Percentiles rank a stretch among this genome's conserved stretches.
Conservation (phyloP, 495 filamentous ascomycete genomes). For the Echria macrotheca region DNA sequence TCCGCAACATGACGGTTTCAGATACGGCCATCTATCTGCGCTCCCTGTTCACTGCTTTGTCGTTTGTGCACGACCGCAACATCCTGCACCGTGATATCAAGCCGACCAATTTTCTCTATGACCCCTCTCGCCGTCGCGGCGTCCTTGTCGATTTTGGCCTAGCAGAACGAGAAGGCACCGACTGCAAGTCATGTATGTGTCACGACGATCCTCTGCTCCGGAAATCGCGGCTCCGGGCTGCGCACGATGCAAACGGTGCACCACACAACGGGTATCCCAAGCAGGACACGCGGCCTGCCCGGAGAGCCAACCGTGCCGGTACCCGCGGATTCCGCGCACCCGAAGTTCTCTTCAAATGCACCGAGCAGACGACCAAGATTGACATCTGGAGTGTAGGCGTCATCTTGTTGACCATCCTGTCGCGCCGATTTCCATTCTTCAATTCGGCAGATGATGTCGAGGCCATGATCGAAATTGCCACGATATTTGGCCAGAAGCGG, state of each 20-base stretch:
- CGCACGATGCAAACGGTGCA: constrained; percentile 37
- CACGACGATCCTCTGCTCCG: constrained; percentile 42
- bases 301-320: constrained; percentile 91
- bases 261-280: constrained; percentile 70
- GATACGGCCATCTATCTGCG: constrained; percentile 88
- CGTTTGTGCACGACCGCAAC: constrained; percentile 69
- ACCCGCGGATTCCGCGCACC: constrained; percentile 94
- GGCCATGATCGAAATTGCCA: constrained; percentile 93
- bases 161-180: constrained; percentile 74
- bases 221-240: constrained; percentile 33
- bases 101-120: constrained; percentile 99
- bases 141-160: constrained; percentile 96
- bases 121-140: constrained; percentile 69
- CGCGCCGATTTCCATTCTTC: constrained; percentile 93
- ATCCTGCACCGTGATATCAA: constrained; percentile 98
- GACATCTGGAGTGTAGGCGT: constrained; percentile 97
- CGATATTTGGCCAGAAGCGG: constrained; percentile 78
- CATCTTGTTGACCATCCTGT: constrained; percentile 85
- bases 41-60: constrained; percentile 79
- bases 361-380: constrained; percentile 89
- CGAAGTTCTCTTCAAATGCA: constrained; percentile 96
- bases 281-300: constrained; percentile 78
- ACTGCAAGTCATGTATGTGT: constrained; percentile 70
- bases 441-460: constrained; percentile 95
- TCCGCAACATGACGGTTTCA: constrained; percentile 72